Evolutionary conservation across 2,329 filamentous ascomycete species (phyloP).

Genomic region (Pseudogymnoascus sp.): DNA sequence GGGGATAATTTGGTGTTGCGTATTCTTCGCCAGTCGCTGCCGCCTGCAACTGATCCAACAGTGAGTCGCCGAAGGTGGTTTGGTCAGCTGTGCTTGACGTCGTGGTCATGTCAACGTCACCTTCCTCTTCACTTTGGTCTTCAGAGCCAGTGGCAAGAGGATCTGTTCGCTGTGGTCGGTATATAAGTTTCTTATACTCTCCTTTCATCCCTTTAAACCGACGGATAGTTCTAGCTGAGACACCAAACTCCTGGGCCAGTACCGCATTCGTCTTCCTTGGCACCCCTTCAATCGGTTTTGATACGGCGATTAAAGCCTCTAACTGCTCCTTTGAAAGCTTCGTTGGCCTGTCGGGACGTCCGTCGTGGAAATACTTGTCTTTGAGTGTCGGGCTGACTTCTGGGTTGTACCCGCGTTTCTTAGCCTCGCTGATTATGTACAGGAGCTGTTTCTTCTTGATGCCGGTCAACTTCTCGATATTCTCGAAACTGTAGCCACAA

Average conservation of each 20-base stretch:
- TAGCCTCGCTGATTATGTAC: constrained; percentile 7
- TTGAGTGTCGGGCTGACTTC: neutral
- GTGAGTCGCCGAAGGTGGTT: neutral
- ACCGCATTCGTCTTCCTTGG: constrained; percentile 4
- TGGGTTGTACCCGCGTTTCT: constrained; percentile 3
- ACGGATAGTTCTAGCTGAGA: neutral
- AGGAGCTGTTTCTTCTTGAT: constrained; percentile 3
- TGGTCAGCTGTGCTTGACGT: neutral
- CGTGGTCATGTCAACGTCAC: neutral
- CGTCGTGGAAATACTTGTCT: constrained; percentile 10
- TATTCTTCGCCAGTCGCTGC: neutral
- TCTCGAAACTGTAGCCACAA: neutral
- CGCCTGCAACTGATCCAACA: neutral
- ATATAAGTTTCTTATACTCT: constrained; percentile 1
- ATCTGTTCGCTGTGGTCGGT: neutral
- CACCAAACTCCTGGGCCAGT: neutral
- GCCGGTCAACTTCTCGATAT: neutral
- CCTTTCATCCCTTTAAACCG: neutral
- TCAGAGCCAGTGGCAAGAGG: neutral
- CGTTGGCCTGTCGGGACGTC: neutral
- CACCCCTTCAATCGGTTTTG: neutral
- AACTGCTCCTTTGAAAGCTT: constrained; percentile 7
- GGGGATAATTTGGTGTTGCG: neutral
- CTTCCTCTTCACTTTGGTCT: neutral
- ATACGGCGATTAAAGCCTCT: neutral